Base-by-base conservation (phyloP, 257 asterid genomes). In the Striga asiatica region DNA sequence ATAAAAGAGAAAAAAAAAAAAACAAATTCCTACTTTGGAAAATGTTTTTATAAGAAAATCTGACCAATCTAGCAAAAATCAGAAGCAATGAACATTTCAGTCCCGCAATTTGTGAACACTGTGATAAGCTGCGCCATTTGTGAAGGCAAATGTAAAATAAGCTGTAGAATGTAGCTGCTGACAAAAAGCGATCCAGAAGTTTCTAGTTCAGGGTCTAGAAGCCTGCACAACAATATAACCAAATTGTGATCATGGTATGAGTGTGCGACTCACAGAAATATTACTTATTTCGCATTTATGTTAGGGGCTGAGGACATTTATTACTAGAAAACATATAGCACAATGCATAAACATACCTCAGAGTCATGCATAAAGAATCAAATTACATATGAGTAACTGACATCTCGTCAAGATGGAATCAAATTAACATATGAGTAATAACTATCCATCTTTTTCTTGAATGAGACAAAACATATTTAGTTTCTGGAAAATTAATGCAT, bases 181-280 rank as follows among this genome's bases (percentile, higher is more conserved):
- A 82, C 94, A 64, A 87, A 92, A 61, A 87, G 93, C 42, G 98
- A 85, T 67, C 84, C 98, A 13, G 98, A 87, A 78, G 95, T 84
- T 64, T 87, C 97, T 72, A 88, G 53, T 56, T 77, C 78, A 43
- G 98, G 98, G 58, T 91, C 89, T 62, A 91, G 73, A 69, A 91
- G 95, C 83, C 98, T 91, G 88, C 80, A 62, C 8, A 52, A 29
- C 16, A 19, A 71, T 22, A 8, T 22, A 59, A 61, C 41, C 41
- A 58, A n/a, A n/a, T n/a, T n/a, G n/a, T n/a, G n/a, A n/a, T n/a
- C n/a, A n/a, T n/a, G n/a, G n/a, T n/a, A n/a, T n/a, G n/a, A n/a
- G n/a, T n/a, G n/a, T n/a, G n/a, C n/a, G n/a, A n/a, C n/a, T n/a
- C n/a, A n/a, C 70, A 59, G 17, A 56, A 50, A 12, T 46, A 49